Conservation (phyloP, 2,329 filamentous ascomycete species). For the Scedosporium aurantiacum region DNA sequence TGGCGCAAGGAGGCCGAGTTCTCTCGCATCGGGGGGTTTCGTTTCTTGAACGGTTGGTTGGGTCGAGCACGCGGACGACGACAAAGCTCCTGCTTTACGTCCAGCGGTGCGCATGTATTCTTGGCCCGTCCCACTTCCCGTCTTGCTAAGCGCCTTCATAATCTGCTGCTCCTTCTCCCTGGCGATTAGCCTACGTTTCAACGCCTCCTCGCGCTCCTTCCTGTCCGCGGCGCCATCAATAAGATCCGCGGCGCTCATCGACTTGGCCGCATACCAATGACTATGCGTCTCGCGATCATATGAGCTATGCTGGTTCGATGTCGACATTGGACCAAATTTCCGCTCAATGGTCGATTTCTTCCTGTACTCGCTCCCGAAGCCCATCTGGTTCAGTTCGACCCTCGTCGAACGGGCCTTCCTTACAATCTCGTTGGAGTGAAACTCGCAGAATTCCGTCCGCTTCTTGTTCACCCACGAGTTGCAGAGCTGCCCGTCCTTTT, state of each 20-base stretch:
- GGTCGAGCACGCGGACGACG: constrained; percentile 1
- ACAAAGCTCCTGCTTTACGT: neutral
- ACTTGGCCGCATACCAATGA: constrained; percentile 42
- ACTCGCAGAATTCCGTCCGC: constrained; percentile 86
- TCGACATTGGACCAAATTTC: constrained; percentile 13
- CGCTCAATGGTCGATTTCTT: constrained; percentile 17
- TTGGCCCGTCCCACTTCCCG: constrained; percentile 54
- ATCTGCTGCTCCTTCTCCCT: constrained; percentile 65
- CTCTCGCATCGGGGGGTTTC: constrained; percentile 21
- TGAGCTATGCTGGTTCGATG: constrained; percentile 7
- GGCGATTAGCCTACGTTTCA: constrained; percentile 52
- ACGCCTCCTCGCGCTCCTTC: constrained; percentile 52
- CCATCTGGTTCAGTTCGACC: constrained; percentile 69
- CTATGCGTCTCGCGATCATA: constrained; percentile 5
- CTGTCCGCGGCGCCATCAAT: constrained; percentile 54
- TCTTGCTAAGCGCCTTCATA: constrained; percentile 52
- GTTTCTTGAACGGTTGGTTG: neutral
- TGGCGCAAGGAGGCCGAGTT: constrained; percentile 29
- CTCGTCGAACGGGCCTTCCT: constrained; percentile 54
- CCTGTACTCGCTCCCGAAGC: constrained; percentile 26
- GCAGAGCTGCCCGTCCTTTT: constrained; percentile 75
- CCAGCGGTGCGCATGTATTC: constrained; percentile 50
- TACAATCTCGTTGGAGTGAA: constrained; percentile 74
- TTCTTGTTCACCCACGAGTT: constrained; percentile 77
- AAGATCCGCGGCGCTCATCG: constrained; percentile 45